A percentile compares a stretch with the other conserved stretches of the same genome.
Evolutionary conservation across 306 rosid species (phyloP).

Genomic region (Arachis stenosperma): DNA sequence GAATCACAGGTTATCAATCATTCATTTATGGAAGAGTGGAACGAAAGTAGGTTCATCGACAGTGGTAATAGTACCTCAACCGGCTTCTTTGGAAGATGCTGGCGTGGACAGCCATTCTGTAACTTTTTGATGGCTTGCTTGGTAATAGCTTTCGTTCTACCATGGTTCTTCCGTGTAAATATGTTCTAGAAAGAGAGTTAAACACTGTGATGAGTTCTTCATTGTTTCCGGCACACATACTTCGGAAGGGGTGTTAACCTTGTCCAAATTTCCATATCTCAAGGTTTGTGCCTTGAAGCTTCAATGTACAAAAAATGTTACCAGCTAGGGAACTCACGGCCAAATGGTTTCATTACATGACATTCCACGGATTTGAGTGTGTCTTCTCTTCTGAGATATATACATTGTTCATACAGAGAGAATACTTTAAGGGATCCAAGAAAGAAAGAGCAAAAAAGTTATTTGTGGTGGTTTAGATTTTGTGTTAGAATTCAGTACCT

Average conservation of each 20-base stretch:
- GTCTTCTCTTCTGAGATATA: constrained; percentile 30
- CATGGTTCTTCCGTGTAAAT: constrained; percentile 85
- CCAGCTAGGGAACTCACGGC: constrained; percentile 30
- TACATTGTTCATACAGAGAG: constrained; percentile 12
- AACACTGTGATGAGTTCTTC: constrained; percentile 15
- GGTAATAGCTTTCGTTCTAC: constrained; percentile 89
- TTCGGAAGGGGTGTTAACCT: constrained; percentile 29
- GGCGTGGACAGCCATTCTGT: constrained; percentile 87
- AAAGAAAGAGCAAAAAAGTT: constrained; percentile 6
- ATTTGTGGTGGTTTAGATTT: constrained; percentile 14
- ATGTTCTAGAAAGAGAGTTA: constrained; percentile 59
- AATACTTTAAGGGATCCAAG: not conserved
- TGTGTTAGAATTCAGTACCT: constrained; percentile 16
- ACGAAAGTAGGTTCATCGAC: constrained; percentile 54
- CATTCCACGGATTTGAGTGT: constrained; percentile 44
- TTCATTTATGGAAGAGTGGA: constrained; percentile 79
- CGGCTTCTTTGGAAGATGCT: constrained; percentile 51
- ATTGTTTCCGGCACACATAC: constrained; percentile 32
- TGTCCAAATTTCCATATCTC: constrained; percentile 30
- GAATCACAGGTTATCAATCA: constrained; percentile 50
- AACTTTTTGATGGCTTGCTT: constrained; percentile 93
- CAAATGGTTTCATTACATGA: constrained; percentile 15
- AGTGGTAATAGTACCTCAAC: constrained; percentile 39
- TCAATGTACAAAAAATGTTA: constrained; percentile 37
- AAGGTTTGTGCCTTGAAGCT: constrained; percentile 26